A percentile compares a stretch with the other conserved stretches of the same genome.
phyloP scores from a whole-genome alignment of 768 basidiomycete genomes.

The Collybiopsis luxurians region DNA sequence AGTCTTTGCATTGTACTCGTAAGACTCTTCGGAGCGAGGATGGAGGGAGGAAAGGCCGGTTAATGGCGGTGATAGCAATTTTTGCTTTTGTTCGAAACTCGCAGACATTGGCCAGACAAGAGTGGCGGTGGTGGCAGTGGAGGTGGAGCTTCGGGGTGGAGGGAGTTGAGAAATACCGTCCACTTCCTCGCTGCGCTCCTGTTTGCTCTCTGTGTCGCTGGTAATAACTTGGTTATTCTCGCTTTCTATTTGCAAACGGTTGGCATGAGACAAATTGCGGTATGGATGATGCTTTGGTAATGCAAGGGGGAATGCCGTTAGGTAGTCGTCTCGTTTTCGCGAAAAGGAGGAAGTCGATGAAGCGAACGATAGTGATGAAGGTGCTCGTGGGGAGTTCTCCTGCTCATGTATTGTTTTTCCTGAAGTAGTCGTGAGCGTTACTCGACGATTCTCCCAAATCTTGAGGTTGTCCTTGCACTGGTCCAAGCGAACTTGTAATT shows the following conservation, averaged over 20 bases:
- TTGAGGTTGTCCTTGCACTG: slow-evolving; percentile 69
- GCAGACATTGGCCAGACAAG: slow-evolving; percentile 19
- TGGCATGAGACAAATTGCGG: slow-evolving; percentile 7
- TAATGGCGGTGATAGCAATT: neutral
- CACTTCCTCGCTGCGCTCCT: too few species aligned
- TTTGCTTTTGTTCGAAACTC: neutral
- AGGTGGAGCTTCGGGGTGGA: slow-evolving; percentile 13
- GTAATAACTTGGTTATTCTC: too few species aligned
- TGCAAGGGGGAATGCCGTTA: slow-evolving; percentile 32
- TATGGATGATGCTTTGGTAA: slow-evolving; percentile 29
- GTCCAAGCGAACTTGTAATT: slow-evolving; percentile 63
- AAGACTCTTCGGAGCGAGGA: neutral
- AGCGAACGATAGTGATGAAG: slow-evolving; percentile 28
- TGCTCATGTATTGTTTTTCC: neutral
- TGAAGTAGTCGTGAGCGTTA: slow-evolving; percentile 30
- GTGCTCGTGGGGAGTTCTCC: slow-evolving; percentile 7
- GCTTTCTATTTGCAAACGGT: too few species aligned
- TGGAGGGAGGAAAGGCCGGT: too few species aligned
- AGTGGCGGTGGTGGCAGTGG: slow-evolving; percentile 1
- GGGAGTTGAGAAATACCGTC: neutral
- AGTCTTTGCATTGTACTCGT: neutral
- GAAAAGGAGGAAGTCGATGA: slow-evolving; percentile 36
- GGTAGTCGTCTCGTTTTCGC: slow-evolving; percentile 25
- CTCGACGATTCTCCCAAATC: slow-evolving; percentile 60
- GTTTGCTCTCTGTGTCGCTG: too few species aligned